phyloP scores from a whole-genome alignment of 805 yeast species.

The Nakazawaea laoshanensis region DNA sequence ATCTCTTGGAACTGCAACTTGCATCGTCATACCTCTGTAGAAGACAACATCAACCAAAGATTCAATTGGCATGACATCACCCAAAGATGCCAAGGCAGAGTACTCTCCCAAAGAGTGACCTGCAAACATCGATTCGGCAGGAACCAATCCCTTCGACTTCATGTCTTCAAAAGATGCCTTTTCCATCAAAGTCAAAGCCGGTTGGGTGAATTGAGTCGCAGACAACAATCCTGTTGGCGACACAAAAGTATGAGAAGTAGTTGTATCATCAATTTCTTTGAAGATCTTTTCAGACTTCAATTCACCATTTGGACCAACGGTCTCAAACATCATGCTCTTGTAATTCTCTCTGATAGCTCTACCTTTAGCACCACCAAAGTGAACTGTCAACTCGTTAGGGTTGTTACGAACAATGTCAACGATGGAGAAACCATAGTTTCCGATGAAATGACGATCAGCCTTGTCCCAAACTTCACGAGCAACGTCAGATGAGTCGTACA shows the following conservation, averaged over 20 bases:
- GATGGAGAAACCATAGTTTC: constrained; percentile 95
- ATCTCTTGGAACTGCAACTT: constrained; percentile 99
- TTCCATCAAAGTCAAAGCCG: constrained; percentile 98
- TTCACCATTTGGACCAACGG: constrained; percentile 76
- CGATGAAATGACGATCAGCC: constrained; percentile 88
- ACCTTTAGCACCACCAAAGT: constrained; percentile 98
- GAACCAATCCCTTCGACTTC: constrained; percentile 92
- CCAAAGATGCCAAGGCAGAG: constrained; percentile 93
- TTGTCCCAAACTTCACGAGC: constrained; percentile 97
- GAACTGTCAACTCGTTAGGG: constrained; percentile 91
- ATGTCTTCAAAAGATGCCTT: constrained; percentile 98
- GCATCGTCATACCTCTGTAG: constrained; percentile 99
- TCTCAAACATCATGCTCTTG: constrained; percentile 95
- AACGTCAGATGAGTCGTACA: constrained; percentile 82
- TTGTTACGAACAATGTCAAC: constrained; percentile 91
- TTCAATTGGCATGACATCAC: constrained; percentile 98
- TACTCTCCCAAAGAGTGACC: constrained; percentile 99
- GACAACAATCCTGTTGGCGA: constrained; percentile 93
- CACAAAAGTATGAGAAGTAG: constrained; percentile 80
- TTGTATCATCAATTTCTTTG: constrained; percentile 76
- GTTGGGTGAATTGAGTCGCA: constrained; percentile 99
- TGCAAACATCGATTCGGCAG: constrained; percentile 89
- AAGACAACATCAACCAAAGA: constrained; percentile 94
- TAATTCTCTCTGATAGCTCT: constrained; percentile 90
- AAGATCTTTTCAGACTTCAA: constrained; percentile 89